Evolutionary conservation across 2,329 filamentous ascomycete genomes (phyloP), one percentile per base, ranked within the genome.

Genomic region (Ophiosphaerella korrae): DNA sequence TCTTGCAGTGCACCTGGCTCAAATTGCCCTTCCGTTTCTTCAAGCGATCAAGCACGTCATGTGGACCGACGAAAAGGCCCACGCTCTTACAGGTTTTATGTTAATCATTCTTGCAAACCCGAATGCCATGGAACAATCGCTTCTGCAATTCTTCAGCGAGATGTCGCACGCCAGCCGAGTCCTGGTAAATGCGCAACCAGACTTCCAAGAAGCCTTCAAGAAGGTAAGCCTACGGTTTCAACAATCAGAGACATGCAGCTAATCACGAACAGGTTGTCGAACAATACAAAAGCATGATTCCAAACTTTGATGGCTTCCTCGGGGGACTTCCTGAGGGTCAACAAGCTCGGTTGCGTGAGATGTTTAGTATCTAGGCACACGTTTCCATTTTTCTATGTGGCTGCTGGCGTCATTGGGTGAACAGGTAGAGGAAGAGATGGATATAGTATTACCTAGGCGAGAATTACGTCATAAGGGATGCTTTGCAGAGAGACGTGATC

Each of bases 41-140:
- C 81, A 80, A 44, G 85, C 88, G 2, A 95, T 99, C 83, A 84
- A 85, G 53, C 89, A 91, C 57, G 88, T 97, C 29, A 88, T 91
- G 45, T 88, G 90, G 66, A 93, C 91, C 2, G 90, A 96, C 53
- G 94, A 99, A 75, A 99, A 99, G 77, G 91, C 89, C 1, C 92
- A 92, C 23, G 93, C 94, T 0, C 90, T 97, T 72, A 86, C 90
- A 65, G 94, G 94, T 0, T 97, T 99, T 76, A 89, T 90, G 47
- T 82, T 88, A 61, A 83, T 96, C 41, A 89, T 97, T 3, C 83
- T 89, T 55, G 85, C 86, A 67, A 97, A 97, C 66, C 94, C 94
- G 0, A 85, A 92, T 68, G 91, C 92, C 2, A 93, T 99, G 85
- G 94, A 97, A 75, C 88, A 88, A 61, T 89, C 87, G 50, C 80